A percentile compares a stretch with the other conserved stretches of the same genome.
phyloP scores from a whole-genome alignment of 139 green algal species.

The Chlamydomonas schloesseri region DNA sequence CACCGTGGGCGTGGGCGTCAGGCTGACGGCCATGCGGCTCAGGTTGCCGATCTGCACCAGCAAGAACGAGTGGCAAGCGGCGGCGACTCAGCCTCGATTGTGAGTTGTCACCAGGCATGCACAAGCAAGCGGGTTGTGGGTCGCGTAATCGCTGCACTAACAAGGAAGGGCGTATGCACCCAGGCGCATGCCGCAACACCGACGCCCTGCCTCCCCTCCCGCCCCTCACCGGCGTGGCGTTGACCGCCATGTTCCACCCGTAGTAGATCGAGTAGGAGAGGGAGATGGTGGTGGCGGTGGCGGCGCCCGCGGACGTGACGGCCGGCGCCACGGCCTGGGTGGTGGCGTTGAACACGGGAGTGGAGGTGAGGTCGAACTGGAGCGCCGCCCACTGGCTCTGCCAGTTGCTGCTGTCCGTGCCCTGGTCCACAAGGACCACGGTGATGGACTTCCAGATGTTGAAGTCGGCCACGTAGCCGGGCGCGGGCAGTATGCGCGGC shows the following conservation, averaged over 20 bases:
- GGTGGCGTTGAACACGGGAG: too few relatives aligned
- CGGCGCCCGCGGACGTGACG: too few relatives aligned
- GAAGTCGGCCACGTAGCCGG: background rate
- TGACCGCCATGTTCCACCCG: too few relatives aligned
- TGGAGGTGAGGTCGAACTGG: too few relatives aligned
- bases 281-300: too few relatives aligned
- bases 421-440: background rate
- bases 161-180: too few relatives aligned
- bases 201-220: too few relatives aligned
- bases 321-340: too few relatives aligned
- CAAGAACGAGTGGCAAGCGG: background rate
- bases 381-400: too few relatives aligned
- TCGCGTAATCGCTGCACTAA: background rate
- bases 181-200: too few relatives aligned
- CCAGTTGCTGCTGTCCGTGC: background rate
- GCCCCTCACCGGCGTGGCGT: too few relatives aligned
- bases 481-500: background rate
- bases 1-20: background rate
- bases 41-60: background rate
- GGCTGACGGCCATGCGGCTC: background rate
- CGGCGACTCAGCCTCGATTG: background rate
- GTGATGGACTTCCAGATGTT: background rate
- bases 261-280: too few relatives aligned
- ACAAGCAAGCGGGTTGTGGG: background rate
- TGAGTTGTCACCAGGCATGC: background rate